Evolutionary conservation across 192 early-diverging fungal species (phyloP).

Genomic region (Coemansia sp.): DNA sequence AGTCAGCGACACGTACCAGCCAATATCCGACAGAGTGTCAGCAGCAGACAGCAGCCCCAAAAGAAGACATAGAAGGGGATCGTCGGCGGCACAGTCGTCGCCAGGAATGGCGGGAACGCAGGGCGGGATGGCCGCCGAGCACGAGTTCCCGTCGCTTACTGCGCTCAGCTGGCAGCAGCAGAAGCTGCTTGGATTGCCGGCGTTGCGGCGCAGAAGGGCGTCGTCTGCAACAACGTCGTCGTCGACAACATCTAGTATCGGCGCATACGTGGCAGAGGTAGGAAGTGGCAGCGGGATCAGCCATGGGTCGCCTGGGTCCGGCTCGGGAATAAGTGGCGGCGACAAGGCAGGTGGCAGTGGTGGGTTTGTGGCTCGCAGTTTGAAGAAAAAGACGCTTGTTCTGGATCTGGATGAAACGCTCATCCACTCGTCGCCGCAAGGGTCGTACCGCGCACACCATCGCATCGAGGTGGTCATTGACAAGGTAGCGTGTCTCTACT

Average conservation of each 20-base stretch:
- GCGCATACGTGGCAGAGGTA: slow-evolving; percentile 1
- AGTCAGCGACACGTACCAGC: slow-evolving; percentile 53
- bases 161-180: slow-evolving; percentile 12
- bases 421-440: slow-evolving; percentile 65
- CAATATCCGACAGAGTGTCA: slow-evolving; percentile 35
- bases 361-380: slow-evolving; percentile 12
- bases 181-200: slow-evolving; percentile 6
- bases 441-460: slow-evolving; percentile 59
- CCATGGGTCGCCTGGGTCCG: slow-evolving; percentile 17
- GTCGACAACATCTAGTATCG: slow-evolving; percentile 31
- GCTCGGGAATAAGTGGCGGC: background rate
- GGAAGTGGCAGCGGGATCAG: background rate
- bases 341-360: background rate
- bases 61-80: slow-evolving; percentile 9
- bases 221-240: slow-evolving; percentile 43
- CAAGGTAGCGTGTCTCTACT: slow-evolving; percentile 61
- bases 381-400: slow-evolving; percentile 59
- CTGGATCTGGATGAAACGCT: slow-evolving; percentile 71
- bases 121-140: background rate
- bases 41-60: slow-evolving; percentile 6
- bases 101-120: background rate
- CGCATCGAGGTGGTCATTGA: slow-evolving; percentile 67
- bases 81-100: slow-evolving; percentile 7
- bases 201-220: slow-evolving; percentile 33
- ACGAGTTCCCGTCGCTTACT: slow-evolving; percentile 6